These are phyloP conservation scores for Aspergillus eucalypticola DNA, from an alignment of 2,329 filamentous ascomycete genomes.

Conservation along the genomic window DNA sequence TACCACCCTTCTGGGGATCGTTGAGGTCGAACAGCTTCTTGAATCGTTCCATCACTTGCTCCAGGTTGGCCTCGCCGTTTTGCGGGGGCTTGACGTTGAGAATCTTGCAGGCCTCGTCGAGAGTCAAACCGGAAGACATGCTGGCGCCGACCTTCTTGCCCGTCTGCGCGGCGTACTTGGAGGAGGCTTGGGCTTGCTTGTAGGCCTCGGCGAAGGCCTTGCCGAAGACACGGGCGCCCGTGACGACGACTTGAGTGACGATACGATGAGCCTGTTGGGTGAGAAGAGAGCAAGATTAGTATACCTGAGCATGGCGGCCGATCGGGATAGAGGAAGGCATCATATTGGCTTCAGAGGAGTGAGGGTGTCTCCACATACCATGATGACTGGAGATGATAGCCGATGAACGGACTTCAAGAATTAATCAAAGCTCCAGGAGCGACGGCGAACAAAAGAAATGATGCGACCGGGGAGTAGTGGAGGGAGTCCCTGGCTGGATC, in stretches of 20 bases:
- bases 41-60: slow-evolving; percentile 80
- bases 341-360: neutral
- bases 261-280: slow-evolving; percentile 79
- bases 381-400: neutral
- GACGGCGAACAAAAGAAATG: neutral
- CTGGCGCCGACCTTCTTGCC: slow-evolving; percentile 55
- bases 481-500: neutral
- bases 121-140: slow-evolving; percentile 72
- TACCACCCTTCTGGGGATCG: slow-evolving; percentile 91
- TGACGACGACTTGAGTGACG: slow-evolving; percentile 88
- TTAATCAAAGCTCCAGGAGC: neutral
- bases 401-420: slow-evolving; percentile 1
- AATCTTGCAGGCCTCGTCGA: slow-evolving; percentile 96
- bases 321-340: neutral
- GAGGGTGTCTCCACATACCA: slow-evolving; percentile 8
- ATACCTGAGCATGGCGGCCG: neutral
- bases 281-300: slow-evolving; percentile 7
- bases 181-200: slow-evolving; percentile 87
- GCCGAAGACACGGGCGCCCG: slow-evolving; percentile 86
- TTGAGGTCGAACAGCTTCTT: slow-evolving; percentile 94
- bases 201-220: slow-evolving; percentile 93
- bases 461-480: neutral
- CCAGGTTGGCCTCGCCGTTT: slow-evolving; percentile 73
- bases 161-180: slow-evolving; percentile 75
- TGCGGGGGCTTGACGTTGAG: slow-evolving; percentile 90